Base-by-base conservation (phyloP, 345 rosid species). In the Boechera divaricarpa region DNA sequence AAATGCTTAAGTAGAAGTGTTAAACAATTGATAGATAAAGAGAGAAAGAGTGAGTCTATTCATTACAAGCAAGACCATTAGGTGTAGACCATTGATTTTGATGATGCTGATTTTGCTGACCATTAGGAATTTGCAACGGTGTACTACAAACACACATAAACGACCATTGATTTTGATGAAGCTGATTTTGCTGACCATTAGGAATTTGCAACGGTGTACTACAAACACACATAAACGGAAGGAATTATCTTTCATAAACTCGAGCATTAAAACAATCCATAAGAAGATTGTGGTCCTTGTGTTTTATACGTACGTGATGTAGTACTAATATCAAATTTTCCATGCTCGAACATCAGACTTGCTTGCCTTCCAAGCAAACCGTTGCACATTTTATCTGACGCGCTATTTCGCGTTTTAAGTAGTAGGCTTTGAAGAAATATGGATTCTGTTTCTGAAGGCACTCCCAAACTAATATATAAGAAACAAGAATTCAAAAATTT, bases 391-490 rank as follows among this genome's bases (percentile, higher is more conserved):
- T 39, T 32, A 1, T 29, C 3, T 75, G 74, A 48, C 39, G 16
- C 12, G 1, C 11, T 1, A 41, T 5, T 8, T 18, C 21, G 28
- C 51, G 7, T 18, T 10, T 5, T 1, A 59, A 11, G 36, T 48
- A 0, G 53, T 58, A 75, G 1, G 8, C 0, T 4, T 2, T 38
- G 79, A 67, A 75, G 29, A 67, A 75, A 0, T n/a, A 45, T 36
- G 52, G 67, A n/a, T 9, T 67, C 52, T 36, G 28, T 67, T 7
- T 15, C 18, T 52, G 26, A 67, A 75, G 73, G n/a, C 16, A 10
- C 42, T 75, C 73, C 79, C 79, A 75, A 67, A 67, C 79, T 75
- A 59, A 57, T 4, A 57, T 4, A 29, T 18, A 49, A 49, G 12
- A 58, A 67, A n/a, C 21, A 68, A 28, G 6, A 39, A 0, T 16